Percentiles rank a stretch among this genome's conserved stretches.
Conservation (phyloP, 108 stramenopile genomes). For the Aurantiochytrium sp. region DNA sequence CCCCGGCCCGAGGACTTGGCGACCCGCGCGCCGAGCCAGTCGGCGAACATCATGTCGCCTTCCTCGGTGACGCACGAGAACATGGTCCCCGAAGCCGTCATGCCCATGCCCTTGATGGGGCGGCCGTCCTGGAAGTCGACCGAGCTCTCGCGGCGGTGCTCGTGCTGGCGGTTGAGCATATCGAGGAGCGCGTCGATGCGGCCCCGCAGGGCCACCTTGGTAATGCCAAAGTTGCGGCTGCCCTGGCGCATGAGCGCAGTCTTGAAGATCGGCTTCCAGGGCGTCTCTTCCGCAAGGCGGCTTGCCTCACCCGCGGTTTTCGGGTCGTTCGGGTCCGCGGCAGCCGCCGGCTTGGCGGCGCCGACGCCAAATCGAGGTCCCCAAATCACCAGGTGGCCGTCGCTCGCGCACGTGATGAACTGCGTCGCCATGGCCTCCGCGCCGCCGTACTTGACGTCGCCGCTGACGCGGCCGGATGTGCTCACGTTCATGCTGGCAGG, state of each 20-base stretch:
- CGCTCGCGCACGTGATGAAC: constrained; percentile 60
- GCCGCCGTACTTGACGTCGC: constrained; percentile 43
- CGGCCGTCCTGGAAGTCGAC: neutral
- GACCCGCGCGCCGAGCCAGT: constrained; percentile 44
- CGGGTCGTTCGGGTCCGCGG: constrained; percentile 37
- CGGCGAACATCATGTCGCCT: constrained; percentile 56
- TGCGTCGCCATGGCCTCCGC: constrained; percentile 46
- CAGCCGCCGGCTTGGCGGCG: constrained; percentile 32
- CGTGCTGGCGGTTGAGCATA: neutral
- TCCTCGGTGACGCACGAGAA: constrained; percentile 55
- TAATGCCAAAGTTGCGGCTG: constrained; percentile 41
- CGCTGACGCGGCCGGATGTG: constrained; percentile 43
- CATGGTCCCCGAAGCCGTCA: neutral
- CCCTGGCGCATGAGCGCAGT: constrained; percentile 48
- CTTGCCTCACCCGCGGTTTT: constrained; percentile 30
- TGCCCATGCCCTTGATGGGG: neutral
- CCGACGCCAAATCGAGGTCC: constrained; percentile 50
- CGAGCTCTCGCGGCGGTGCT: neutral
- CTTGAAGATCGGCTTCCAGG: constrained; percentile 57
- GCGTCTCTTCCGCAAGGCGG: constrained; percentile 30
- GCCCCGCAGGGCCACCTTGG: constrained; percentile 19
- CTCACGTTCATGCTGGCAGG: constrained; percentile 49
- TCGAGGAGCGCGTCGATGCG: neutral
- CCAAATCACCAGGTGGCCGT: constrained; percentile 62
- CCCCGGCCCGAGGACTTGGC: neutral